Evolutionary conservation across 2,329 filamentous ascomycete genomes (phyloP), one percentile per base, ranked within the genome.

Genomic region (Neofusicoccum sp.): DNA sequence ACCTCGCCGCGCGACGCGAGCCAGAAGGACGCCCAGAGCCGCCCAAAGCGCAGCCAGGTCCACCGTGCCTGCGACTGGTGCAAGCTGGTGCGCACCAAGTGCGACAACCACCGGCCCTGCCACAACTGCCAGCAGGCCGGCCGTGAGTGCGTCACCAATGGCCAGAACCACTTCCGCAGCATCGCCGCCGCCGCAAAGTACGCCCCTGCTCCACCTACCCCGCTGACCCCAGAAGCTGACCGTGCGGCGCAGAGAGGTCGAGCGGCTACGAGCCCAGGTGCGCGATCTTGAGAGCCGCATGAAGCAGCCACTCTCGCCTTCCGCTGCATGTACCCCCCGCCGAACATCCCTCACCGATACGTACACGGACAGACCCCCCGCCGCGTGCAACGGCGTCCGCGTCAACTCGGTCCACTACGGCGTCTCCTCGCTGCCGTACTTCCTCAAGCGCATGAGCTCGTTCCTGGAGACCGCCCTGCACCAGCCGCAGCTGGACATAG

Each of bases 361-460:
- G 20, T 44, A 44, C 41, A 12, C 16, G 8, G 43, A 14, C 47
- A 14, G 47, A n/a, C 30, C 31, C 30, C 36, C 47, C 2, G 47
- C 47, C 30, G 30, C 47, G n/a, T 31, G 30, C 47, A 49, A 36
- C 31, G 45, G 45, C 45, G 48, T 53, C 16, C 33, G 48, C 47
- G 30, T 51, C 47, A n/a, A 51, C 47, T 16, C 12, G 30, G 7
- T 36, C 14, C 47, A 30, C 47, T 81, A 78, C 65, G 79, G 79
- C 3, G 72, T 77, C 1, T 73, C 77, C 1, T 82, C 79, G 6
- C 66, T 73, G 12, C 76, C 76, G 63, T 81, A 78, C 69, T 82
- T 80, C 64, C 75, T 80, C 58, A 69, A 70, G n/a, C 74, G 78
- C 41, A 74, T 82, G 58, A 75, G 70, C 20, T 62, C 64, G 8